Percentiles rank a stretch among this genome's conserved stretches.
Evolutionary conservation across 2,329 filamentous ascomycete genomes (phyloP).

Genomic region (Xylogone sp.): DNA sequence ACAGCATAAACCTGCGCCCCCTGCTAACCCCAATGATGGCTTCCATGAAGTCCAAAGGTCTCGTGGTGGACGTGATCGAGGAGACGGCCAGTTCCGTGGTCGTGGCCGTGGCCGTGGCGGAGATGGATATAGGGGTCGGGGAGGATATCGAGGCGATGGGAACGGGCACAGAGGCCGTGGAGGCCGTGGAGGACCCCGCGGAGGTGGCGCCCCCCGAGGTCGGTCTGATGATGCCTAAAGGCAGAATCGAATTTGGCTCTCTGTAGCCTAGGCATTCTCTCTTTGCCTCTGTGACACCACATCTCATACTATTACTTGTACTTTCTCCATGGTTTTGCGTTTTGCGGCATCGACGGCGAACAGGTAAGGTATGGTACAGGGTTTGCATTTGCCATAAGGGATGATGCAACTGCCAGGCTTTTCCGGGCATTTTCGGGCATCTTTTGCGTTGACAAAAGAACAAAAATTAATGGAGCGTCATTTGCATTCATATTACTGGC

Average conservation of each 20-base stretch:
- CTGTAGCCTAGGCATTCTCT: not conserved
- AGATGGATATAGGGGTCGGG: constrained; percentile 46
- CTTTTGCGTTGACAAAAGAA: not conserved
- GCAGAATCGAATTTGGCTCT: not conserved
- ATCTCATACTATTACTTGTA: constrained; percentile 12
- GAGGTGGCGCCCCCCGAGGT: constrained; percentile 19
- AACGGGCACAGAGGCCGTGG: constrained; percentile 44
- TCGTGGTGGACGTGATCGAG: constrained; percentile 49
- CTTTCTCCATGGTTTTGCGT: constrained; percentile 22
- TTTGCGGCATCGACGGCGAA: constrained; percentile 15
- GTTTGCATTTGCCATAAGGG: not conserved
- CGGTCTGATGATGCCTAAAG: constrained; percentile 19
- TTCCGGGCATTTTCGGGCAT: not conserved
- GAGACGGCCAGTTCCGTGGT: constrained; percentile 46
- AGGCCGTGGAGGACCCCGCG: constrained; percentile 29
- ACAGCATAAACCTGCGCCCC: constrained; percentile 14
- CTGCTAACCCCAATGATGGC: constrained; percentile 53
- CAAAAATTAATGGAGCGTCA: not conserved
- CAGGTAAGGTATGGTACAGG: not conserved
- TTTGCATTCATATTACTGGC: not conserved
- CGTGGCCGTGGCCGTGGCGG: constrained; percentile 48
- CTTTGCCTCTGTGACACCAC: constrained; percentile 5
- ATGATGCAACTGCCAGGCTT: not conserved
- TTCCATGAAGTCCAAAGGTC: constrained; percentile 68
- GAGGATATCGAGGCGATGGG: constrained; percentile 41